A percentile compares a stretch with the other conserved stretches of the same genome.
These are phyloP conservation scores for Parascedosporium putredinis DNA, from an alignment of 2,329 filamentous ascomycete genomes.

Conservation along the genomic window DNA sequence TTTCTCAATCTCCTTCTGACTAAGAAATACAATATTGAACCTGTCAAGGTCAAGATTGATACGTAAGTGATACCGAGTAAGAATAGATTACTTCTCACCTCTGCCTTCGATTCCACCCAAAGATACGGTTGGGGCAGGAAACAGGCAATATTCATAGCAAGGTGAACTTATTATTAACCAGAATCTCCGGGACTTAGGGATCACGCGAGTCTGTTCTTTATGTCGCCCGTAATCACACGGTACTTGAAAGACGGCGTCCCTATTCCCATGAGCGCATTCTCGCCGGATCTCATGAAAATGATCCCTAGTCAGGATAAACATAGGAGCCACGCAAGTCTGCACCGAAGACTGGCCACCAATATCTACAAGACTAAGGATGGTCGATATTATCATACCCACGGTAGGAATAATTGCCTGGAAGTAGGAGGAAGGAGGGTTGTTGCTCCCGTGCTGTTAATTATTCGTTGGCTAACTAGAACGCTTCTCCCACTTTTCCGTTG, in stretches of 20 bases:
- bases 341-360: constrained; percentile 9
- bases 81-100: too few relatives aligned
- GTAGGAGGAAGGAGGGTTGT: too few relatives aligned
- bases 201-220: constrained; percentile 11
- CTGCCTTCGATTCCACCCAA: too few relatives aligned
- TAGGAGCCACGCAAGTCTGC: neutral
- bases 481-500: too few relatives aligned
- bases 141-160: too few relatives aligned
- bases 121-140: too few relatives aligned
- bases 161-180: too few relatives aligned
- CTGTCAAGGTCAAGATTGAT: constrained; percentile 32
- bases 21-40: constrained; percentile 31
- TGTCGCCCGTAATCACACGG: constrained; percentile 9
- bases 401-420: too few relatives aligned
- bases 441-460: too few relatives aligned
- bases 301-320: neutral
- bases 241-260: constrained; percentile 1
- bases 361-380: constrained; percentile 19
- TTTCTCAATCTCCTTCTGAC: constrained; percentile 32
- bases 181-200: neutral
- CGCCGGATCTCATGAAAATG: neutral
- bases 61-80: constrained; percentile 20
- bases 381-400: neutral
- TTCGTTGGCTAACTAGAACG: too few relatives aligned
- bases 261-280: neutral